Evolutionary conservation across 257 asterid species (phyloP), one percentile per base, ranked within the genome.

Genomic region (Haberlea rhodopensis): DNA sequence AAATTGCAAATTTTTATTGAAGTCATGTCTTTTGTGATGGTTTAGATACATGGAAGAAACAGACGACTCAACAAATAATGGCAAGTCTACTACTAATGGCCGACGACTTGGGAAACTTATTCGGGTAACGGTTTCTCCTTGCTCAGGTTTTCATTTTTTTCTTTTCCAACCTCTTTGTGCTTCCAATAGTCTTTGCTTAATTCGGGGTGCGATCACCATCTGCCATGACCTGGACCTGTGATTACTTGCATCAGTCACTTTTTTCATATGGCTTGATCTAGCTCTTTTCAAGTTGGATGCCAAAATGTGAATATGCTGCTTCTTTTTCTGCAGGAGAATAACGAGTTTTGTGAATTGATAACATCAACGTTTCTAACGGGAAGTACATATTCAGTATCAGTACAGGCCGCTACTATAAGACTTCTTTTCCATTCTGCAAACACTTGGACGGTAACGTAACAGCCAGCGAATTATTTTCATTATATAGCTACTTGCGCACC

Each of bases 61-160:
- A 43, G 95, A 83, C 54, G 76, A 80, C 68, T 77, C 97, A 34
- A 70, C 83, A 27, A 85, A 56, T 70, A 89, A 84, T 76, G 85
- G 83, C 51, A 85, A 95, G 75, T 75, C 97, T 76, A 76, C 95
- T 71, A 97, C 89, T 71, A 85, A 52, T 71, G 75, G 89, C 74
- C 97, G 98, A 56, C 95, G 91, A 7, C 82, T 92, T 57, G 99
- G 97, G 64, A 85, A 71, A 79, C 96, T 92, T 67, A 81, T 92
- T 65, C 87, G 94, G 88, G 99, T 89, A 82, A 26, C n/a, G n/a
- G n/a, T 26, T 4, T 26, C 3, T 26, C 29, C 29, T 26, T 26
- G 29, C 4, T 26, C 4, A 26, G 2, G 29, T 26, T 26, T 26
- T 26, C 4, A 4, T 26, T 26, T 26, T 26, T 1, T 26, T n/a